These are phyloP conservation scores for Aspergillus quadrilineatus DNA, from an alignment of 2,329 filamentous ascomycete species.

Conservation along the genomic window DNA sequence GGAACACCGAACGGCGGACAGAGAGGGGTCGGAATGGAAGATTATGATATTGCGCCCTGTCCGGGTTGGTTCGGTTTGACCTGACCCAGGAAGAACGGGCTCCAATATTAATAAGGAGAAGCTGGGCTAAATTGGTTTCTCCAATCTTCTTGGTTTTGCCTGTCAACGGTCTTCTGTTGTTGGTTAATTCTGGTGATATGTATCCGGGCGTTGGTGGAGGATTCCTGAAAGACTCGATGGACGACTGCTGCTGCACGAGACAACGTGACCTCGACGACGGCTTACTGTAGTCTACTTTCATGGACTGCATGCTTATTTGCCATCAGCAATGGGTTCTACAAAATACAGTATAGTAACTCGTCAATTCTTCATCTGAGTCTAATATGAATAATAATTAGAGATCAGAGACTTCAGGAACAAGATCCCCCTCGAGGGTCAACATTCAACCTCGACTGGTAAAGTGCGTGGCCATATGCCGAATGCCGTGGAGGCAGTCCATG, in stretches of 20 bases:
- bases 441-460: not conserved
- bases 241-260: not conserved
- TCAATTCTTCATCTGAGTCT: not conserved
- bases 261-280: not conserved
- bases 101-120: not conserved
- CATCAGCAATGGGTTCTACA: not conserved
- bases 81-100: not conserved
- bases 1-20: conserved; percentile 4
- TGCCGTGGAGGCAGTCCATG: conserved; percentile 3
- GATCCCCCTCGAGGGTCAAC: not conserved
- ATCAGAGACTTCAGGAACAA: too few species aligned
- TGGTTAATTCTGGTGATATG: not conserved
- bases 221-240: not conserved
- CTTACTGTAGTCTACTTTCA: not conserved
- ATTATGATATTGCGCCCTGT: conserved; percentile 8
- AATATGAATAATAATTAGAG: not conserved
- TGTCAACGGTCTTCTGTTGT: not conserved
- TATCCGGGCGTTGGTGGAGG: not conserved
- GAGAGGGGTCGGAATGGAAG: conserved; percentile 14
- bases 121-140: not conserved
- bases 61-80: conserved; percentile 7
- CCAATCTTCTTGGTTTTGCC: not conserved
- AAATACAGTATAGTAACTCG: not conserved
- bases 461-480: conserved; percentile 10
- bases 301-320: not conserved